Conservation (phyloP, 306 rosid genomes). For the Cyamopsis tetragonoloba region DNA sequence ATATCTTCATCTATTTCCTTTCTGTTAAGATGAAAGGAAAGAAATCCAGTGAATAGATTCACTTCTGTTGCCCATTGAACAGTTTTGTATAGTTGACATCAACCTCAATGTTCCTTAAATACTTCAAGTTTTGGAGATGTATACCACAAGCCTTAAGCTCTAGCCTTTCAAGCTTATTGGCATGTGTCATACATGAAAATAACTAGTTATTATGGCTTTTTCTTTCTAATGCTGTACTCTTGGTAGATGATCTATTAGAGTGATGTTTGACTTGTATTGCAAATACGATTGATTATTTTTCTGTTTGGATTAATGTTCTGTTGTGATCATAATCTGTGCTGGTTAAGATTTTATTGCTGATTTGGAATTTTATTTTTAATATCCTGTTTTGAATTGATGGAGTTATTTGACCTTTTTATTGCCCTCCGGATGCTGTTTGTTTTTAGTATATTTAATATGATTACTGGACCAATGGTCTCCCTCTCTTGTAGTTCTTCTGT, state of each 20-base stretch:
- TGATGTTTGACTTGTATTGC: neutral
- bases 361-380: neutral
- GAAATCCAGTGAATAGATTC: constrained; percentile 9
- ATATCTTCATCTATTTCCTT: constrained; percentile 2
- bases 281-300: constrained; percentile 1
- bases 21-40: neutral
- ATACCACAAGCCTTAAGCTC: neutral
- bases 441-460: neutral
- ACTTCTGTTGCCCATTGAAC: constrained; percentile 1
- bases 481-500: neutral
- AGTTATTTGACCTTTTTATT: neutral
- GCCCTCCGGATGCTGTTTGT: neutral
- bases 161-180: constrained; percentile 3
- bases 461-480: neutral
- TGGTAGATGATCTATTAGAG: neutral
- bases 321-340: neutral
- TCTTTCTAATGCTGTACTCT: neutral
- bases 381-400: constrained; percentile 18
- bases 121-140: neutral
- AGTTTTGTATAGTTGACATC: neutral
- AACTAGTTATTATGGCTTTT: neutral
- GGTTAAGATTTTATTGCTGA: neutral
- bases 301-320: constrained; percentile 13
- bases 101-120: neutral
- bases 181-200: neutral